These are phyloP conservation scores for Epicoccum nigrum DNA, from an alignment of 2,329 filamentous ascomycete genomes.

Conservation along the genomic window DNA sequence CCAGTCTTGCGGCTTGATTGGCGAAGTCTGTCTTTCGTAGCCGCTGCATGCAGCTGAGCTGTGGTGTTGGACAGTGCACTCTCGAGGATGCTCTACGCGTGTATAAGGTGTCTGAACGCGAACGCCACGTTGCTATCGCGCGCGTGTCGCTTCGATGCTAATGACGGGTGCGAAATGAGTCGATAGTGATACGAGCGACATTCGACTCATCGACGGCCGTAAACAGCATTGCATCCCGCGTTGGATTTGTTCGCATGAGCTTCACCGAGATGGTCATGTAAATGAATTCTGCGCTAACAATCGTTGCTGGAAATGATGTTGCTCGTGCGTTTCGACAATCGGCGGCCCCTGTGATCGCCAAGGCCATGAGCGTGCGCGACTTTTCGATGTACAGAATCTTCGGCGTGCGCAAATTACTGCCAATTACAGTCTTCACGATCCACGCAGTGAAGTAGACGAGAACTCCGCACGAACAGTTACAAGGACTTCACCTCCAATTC, in stretches of 20 bases:
- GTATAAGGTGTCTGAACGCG: not conserved
- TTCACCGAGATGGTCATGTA: not conserved
- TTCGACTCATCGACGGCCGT: not conserved
- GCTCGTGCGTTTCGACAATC: not conserved
- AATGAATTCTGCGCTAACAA: not conserved
- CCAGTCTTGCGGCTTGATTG: conserved; percentile 1
- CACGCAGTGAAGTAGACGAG: too few relatives aligned
- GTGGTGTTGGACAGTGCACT: not conserved
- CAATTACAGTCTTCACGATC: too few relatives aligned
- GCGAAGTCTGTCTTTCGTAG: not conserved
- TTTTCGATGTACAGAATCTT: not conserved
- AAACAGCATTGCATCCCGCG: not conserved
- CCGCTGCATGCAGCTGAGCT: not conserved
- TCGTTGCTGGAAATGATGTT: too few relatives aligned
- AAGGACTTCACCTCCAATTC: too few relatives aligned
- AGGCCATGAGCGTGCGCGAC: not conserved
- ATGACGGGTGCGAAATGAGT: conserved; percentile 11
- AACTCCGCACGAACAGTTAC: too few relatives aligned
- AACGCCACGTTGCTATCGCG: conserved; percentile 10
- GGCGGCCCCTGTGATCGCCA: not conserved
- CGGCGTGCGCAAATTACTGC: not conserved
- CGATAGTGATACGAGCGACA: conserved; percentile 1
- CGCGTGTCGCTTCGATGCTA: conserved; percentile 4
- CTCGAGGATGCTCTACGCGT: not conserved
- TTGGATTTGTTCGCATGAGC: not conserved